Base-by-base conservation (phyloP, 768 basidiomycete genomes). In the Tylopilus subfusipes region DNA sequence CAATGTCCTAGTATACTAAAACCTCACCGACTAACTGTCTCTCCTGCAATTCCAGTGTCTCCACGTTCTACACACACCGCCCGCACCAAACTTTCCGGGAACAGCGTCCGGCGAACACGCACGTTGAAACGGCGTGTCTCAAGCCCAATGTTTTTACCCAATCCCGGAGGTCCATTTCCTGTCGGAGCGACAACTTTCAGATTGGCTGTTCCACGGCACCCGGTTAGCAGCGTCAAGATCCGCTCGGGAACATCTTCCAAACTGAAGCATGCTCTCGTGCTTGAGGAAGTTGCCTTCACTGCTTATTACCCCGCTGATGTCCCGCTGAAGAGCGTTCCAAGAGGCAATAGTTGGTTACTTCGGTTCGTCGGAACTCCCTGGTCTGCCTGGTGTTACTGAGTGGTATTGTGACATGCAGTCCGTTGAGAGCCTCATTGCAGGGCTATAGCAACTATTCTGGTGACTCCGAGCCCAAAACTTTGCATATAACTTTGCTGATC, bases 251-350 rank as follows among this genome's bases (percentile, higher is more conserved):
- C 57, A 33, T 68, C 54, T 46, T 59, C 57, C 47, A 67, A 50
- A 24, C 51, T 48, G 57, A 68, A 72, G 19, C 73, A 75, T 21
- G 83, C 82, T 0, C 68, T 89, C 29, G 60, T 71, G 30, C 73
- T 88, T 8, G 78, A 84, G 36, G 83, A 88, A 66, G 76, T 86
- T 29, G 77, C 78, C 0, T 88, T 85, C 61, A 85, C 81, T 27
- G 78, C 76, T 2, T 88, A 79, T 64, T 88, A 88, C 63, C 86
- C 87, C 27, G 78, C 83, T 9, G 74, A 80, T 45, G 66, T 69
- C 13, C 56, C 64, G 7, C 47, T 24, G 2, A 27, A 59, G 53
- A 44, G 65, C 57, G 33, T 61, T 8, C 69, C 65, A 40, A 75
- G 74, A 54, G 82, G 82, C 3, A 58, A 84, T 29, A 57, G 75